Percentiles rank a stretch among this genome's conserved stretches.
phyloP scores from a whole-genome alignment of 805 yeast species.

The Ogataea sp. region DNA sequence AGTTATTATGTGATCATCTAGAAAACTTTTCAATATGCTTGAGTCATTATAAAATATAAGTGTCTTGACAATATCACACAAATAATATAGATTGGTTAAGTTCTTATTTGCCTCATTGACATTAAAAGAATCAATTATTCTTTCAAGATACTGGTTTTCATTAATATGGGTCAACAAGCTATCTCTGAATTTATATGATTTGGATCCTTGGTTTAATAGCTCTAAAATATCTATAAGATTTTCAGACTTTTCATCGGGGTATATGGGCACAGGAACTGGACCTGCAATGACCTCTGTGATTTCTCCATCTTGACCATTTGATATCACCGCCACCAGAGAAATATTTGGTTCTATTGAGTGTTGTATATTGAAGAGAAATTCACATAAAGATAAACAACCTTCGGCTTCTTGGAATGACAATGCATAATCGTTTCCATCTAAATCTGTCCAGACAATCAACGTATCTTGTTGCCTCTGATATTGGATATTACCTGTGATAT shows the following conservation, averaged over 20 bases:
- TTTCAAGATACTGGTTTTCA: constrained; percentile 42
- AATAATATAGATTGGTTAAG: constrained; percentile 48
- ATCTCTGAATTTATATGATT: constrained; percentile 55
- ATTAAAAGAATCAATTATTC: constrained; percentile 45
- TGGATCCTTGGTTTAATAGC: constrained; percentile 49
- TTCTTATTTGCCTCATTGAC: constrained; percentile 45
- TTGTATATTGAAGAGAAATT: constrained; percentile 66
- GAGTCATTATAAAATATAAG: constrained; percentile 66
- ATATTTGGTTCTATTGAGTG: constrained; percentile 54
- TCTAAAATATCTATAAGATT: constrained; percentile 49
- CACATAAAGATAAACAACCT: constrained; percentile 81
- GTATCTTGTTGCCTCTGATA: constrained; percentile 95
- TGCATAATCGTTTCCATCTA: constrained; percentile 67
- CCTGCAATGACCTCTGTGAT: constrained; percentile 75
- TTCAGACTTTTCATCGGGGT: constrained; percentile 42
- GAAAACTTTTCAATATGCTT: constrained; percentile 46
- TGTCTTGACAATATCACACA: constrained; percentile 70
- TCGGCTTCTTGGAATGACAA: constrained; percentile 85
- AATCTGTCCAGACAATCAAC: constrained; percentile 87
- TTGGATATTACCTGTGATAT: constrained; percentile 66
- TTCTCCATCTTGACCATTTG: constrained; percentile 39
- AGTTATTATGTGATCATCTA: constrained; percentile 41
- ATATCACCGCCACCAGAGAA: constrained; percentile 61
- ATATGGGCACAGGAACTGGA: constrained; percentile 62
- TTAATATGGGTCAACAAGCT: constrained; percentile 49